Evolutionary conservation across 257 asterid genomes (phyloP).

Genomic region (Eustoma russellianum): DNA sequence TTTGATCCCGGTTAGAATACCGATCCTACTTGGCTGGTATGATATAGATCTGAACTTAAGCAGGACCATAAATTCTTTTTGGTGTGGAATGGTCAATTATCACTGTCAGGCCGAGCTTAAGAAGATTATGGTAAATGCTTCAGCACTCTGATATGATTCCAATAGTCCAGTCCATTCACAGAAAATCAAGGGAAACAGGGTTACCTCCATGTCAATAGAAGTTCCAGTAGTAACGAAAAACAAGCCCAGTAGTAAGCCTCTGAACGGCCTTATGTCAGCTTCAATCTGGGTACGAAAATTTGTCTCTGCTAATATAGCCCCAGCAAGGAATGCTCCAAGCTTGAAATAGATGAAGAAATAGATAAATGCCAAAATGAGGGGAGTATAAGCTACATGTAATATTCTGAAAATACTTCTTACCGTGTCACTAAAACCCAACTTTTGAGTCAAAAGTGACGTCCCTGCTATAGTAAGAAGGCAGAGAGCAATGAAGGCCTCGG

Average conservation of each 20-base stretch:
- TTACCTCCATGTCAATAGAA: conserved; percentile 93
- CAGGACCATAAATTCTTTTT: too few species aligned
- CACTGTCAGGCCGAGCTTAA: background rate
- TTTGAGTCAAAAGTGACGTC: conserved; percentile 88
- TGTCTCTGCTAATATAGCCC: conserved; percentile 93
- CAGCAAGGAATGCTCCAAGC: conserved; percentile 98
- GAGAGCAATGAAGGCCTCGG: conserved; percentile 97
- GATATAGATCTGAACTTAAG: background rate
- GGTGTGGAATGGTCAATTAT: background rate
- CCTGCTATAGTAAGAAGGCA: conserved; percentile 98
- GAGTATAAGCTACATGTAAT: conserved; percentile 6
- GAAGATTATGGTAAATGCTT: background rate
- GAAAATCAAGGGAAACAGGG: conserved; percentile 2
- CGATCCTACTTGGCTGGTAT: background rate
- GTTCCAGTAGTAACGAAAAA: conserved; percentile 97
- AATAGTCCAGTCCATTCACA: background rate
- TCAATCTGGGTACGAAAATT: conserved; percentile 97
- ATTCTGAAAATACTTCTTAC: conserved; percentile 33
- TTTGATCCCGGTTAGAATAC: too few species aligned
- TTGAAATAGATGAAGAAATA: conserved; percentile 18
- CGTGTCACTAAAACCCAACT: conserved; percentile 97
- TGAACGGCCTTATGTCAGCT: conserved; percentile 98
- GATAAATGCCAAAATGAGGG: background rate
- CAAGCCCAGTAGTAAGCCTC: conserved; percentile 95
- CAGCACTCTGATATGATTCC: conserved; percentile 2